phyloP scores from a whole-genome alignment of 495 filamentous ascomycete species.

The Penicillium bovifimosum region DNA sequence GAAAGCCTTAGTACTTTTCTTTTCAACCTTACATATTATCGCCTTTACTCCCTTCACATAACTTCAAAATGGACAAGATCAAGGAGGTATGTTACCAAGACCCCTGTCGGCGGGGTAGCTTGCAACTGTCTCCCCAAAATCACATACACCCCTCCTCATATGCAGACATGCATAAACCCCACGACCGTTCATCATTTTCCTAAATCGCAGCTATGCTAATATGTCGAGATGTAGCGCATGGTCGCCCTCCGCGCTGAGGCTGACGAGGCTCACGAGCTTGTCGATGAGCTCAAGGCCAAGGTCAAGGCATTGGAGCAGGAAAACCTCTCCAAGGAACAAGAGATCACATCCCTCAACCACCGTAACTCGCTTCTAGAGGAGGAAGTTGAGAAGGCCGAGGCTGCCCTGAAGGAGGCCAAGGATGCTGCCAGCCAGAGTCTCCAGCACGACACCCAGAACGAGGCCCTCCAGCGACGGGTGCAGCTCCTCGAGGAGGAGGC shows the following conservation, averaged over 20 bases:
- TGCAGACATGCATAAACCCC: conserved; percentile 22
- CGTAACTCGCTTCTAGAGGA: conserved; percentile 81
- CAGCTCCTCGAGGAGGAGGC: conserved; percentile 97
- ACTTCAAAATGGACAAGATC: conserved; percentile 55
- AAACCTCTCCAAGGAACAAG: conserved; percentile 93
- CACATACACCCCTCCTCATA: conserved; percentile 8
- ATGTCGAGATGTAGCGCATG: conserved; percentile 67
- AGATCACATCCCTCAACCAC: conserved; percentile 91
- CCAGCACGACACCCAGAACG: conserved; percentile 76
- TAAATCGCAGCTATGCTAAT: conserved; percentile 18
- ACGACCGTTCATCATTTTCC: conserved; percentile 10
- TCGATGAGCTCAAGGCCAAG: conserved; percentile 78
- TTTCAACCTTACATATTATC: conserved; percentile 32
- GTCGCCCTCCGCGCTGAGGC: conserved; percentile 85
- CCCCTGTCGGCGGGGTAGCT: conserved; percentile 44
- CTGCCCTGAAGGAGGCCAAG: conserved; percentile 71
- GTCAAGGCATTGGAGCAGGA: conserved; percentile 92
- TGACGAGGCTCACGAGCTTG: conserved; percentile 69
- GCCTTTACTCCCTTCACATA: conserved; percentile 12
- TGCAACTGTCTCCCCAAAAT: conserved; percentile 23
- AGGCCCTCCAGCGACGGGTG: conserved; percentile 81
- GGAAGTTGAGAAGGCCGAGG: conserved; percentile 88
- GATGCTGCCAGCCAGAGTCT: conserved; percentile 64
- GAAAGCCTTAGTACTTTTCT: conserved; percentile 30
- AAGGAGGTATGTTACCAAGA: conserved; percentile 61